Base-by-base conservation (phyloP, 108 stramenopile genomes). In the Fragilariopsis cylindrus region DNA sequence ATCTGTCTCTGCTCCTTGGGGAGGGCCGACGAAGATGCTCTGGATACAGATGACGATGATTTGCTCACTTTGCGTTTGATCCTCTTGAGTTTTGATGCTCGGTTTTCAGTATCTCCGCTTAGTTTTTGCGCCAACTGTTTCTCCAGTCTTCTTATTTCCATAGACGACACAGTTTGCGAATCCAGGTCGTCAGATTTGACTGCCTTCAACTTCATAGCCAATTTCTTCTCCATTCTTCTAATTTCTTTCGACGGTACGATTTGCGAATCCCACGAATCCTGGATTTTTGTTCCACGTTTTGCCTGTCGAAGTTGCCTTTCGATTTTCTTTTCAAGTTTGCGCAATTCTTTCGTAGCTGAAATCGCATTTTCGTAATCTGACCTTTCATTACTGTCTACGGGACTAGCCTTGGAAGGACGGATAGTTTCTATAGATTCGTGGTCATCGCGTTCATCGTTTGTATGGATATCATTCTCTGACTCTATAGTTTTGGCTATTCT, bases 291-390 rank as follows among this genome's bases (percentile, higher is more conserved):
- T n/a, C 45, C 70, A 4, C 54, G 60, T 44, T 66, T 73, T 50
- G 66, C 71, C 42, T 78, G 71, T 7, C 53, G 48, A 3, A 80
- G 56, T 49, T 80, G 79, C 57, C 73, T 74, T 46, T 63, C 54
- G 21, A 80, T 74, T 55, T 74, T 80, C 64, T 71, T 60, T 50
- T 80, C 79, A 42, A 80, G 54, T 43, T 71, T 74, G 13, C 58
- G 19, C 58, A 80, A 57, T 40, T 74, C 73, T 44, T 63, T 57
- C 2, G 72, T 56, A 47, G 65, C 65, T 49, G 0, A 48, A 9
- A 49, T 7, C 1, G 18, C 0, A 21, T 13, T 67, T 48, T 47
- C 47, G 12, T 67, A 53, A n/a, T 53, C 52, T n/a, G 52, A n/a
- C 52, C 52, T 15, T 12, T 53, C 52, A 53, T n/a, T 53, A 53